A percentile compares a stretch with the other conserved stretches of the same genome.
These are phyloP conservation scores for Volvox carteri DNA, from an alignment of 163 green algal species.

Conservation along the genomic window DNA sequence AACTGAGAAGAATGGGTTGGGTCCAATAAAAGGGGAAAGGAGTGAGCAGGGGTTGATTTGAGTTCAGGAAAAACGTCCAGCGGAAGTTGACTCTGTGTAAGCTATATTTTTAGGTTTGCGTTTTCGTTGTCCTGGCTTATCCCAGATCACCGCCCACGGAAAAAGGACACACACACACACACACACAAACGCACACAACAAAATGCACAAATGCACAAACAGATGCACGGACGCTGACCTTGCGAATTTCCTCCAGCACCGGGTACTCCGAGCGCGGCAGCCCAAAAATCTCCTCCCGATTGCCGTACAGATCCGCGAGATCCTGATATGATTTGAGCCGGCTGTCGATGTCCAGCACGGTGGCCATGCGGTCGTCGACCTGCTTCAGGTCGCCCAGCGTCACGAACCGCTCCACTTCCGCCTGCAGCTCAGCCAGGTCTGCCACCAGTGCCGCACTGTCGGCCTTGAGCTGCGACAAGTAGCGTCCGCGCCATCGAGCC, in stretches of 20 bases:
- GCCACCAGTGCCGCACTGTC: constrained; percentile 73
- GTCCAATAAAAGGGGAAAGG: no score
- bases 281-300: constrained; percentile 78
- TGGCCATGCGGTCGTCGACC: constrained; percentile 76
- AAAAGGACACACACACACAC: neutral
- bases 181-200: neutral
- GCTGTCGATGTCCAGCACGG: constrained; percentile 77
- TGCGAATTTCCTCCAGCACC: constrained; percentile 62
- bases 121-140: no score
- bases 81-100: no score
- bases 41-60: no score
- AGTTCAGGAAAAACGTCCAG: no score
- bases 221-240: constrained; percentile 17
- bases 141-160: no score
- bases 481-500: constrained; percentile 61
- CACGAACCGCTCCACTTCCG: constrained; percentile 67
- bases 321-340: constrained; percentile 60
- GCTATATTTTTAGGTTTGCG: no score
- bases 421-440: constrained; percentile 69
- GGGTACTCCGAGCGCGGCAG: constrained; percentile 78
- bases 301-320: constrained; percentile 76
- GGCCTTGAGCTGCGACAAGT: constrained; percentile 76
- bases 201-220: neutral
- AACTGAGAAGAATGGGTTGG: no score
- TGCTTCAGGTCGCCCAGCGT: constrained; percentile 66